Conservation (phyloP, 805 yeast species). For the Candida maesae region DNA sequence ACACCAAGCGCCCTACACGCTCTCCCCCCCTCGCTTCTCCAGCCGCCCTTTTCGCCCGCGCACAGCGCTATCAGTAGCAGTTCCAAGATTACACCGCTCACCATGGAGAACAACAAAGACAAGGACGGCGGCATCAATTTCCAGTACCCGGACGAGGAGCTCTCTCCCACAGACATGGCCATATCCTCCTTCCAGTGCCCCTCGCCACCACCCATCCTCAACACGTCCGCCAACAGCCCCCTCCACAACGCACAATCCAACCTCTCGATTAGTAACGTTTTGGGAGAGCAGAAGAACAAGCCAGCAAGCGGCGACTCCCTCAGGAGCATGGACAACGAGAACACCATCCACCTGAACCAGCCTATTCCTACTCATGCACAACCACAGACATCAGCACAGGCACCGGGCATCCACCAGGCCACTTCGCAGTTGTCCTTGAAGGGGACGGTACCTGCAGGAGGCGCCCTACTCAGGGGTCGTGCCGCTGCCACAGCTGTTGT, state of each 20-base stretch:
- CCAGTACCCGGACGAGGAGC: not conserved
- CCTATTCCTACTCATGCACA: too few relatives aligned
- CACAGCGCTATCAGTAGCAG: too few relatives aligned
- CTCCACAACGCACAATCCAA: constrained; percentile 20
- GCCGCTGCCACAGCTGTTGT: constrained; percentile 36
- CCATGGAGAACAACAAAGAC: not conserved
- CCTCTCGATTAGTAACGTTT: constrained; percentile 25
- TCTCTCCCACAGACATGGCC: constrained; percentile 52
- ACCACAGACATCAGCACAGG: constrained; percentile 7
- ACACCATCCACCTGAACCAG: constrained; percentile 6
- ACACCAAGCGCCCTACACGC: not conserved
- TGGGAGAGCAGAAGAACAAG: constrained; percentile 16
- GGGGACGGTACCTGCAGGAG: constrained; percentile 43
- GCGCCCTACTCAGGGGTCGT: constrained; percentile 38
- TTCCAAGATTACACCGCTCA: too few relatives aligned
- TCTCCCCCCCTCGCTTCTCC: not conserved
- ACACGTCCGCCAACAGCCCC: constrained; percentile 28
- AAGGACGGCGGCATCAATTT: not conserved
- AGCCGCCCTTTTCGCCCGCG: too few relatives aligned
- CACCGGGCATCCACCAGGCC: not conserved
- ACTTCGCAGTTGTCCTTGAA: constrained; percentile 14
- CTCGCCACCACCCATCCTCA: constrained; percentile 68
- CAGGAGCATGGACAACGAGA: constrained; percentile 2
- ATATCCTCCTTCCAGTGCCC: constrained; percentile 59
- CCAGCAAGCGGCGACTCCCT: not conserved